Percentiles rank a stretch among this genome's conserved stretches.
Conservation (phyloP, 768 basidiomycete genomes). For the Coprinopsis cinerea region DNA sequence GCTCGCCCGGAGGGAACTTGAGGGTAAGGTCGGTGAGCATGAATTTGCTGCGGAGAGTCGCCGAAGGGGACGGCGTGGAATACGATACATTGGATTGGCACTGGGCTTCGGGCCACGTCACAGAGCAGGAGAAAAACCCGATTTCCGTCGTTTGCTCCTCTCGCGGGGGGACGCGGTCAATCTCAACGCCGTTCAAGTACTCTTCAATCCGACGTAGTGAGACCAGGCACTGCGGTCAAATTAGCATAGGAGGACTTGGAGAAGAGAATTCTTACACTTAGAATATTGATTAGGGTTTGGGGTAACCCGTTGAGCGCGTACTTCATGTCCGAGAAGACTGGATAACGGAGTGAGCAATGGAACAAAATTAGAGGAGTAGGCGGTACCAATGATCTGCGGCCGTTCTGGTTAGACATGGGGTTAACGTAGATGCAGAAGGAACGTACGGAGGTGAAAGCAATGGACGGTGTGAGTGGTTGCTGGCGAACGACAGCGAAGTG, state of each 20-base stretch:
- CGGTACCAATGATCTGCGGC: conserved; percentile 11
- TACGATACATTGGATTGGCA: no score
- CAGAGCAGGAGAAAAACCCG: no score
- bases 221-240: conserved; percentile 53
- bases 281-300: conserved; percentile 84
- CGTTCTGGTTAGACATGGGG: no score
- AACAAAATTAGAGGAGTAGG: no score
- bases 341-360: background rate
- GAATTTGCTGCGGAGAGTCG: no score
- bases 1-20: conserved; percentile 43
- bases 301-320: conserved; percentile 85
- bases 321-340: conserved; percentile 84
- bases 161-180: conserved; percentile 55
- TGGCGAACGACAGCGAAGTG: conserved; percentile 69
- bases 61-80: no score
- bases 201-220: conserved; percentile 89
- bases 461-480: conserved; percentile 70
- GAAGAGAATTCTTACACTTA: conserved; percentile 51
- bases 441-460: conserved; percentile 71
- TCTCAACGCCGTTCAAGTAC: conserved; percentile 73
- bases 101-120: no score
- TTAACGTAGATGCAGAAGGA: no score
- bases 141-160: conserved; percentile 48
- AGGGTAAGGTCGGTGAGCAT: no score
- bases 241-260: conserved; percentile 3